Evolutionary conservation across 441 rosid genomes (phyloP), one percentile per base, ranked within the genome.

Genomic region (Dalechampia spathulata): DNA sequence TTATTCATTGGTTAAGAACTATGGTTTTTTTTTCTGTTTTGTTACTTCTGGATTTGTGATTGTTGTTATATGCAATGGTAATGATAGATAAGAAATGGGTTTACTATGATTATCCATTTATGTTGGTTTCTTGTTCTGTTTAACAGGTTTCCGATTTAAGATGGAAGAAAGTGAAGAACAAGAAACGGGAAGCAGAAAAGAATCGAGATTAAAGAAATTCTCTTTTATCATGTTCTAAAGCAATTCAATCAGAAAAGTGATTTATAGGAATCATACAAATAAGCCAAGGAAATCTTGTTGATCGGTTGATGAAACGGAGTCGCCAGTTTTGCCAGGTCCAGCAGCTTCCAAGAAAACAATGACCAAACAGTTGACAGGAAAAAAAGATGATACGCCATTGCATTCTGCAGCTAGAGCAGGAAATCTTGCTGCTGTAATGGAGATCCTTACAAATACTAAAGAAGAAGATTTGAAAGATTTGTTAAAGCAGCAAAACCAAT

Each of bases 341-440:
- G 58, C 40, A 16, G 49, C 68, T 49, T 69, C 75, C 5, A 64
- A 66, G 74, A 92, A 79, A 68, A 92, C 75, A 79, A 85, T 86
- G 83, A 68, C 83, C 40, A 89, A 83, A 62, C 92, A 89, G 67
- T 63, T 88, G 54, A 85, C 90, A 0, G 90, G 96, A 34, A 89
- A 92, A 64, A 80, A 81, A 1, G 90, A 82, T 6, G 99, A 92
- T 30, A 81, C 97, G 8, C 59, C 55, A 42, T 72, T 92, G 58
- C 99, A 86, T 70, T 73, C 84, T 6, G 90, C 96, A 0, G 92
- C 81, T 15, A 86, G 97, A 77, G 72, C 70, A 0, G 92, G 94
- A 28, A 67, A 86, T 71, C 71, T 83, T 16, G 77, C 41, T 6
- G 65, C 62, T 25, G 76, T 79, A 16, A 66, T 45, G 38, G 83